Evolutionary conservation across 305 asterid species (phyloP).

Genomic region (Salvia sclarea): DNA sequence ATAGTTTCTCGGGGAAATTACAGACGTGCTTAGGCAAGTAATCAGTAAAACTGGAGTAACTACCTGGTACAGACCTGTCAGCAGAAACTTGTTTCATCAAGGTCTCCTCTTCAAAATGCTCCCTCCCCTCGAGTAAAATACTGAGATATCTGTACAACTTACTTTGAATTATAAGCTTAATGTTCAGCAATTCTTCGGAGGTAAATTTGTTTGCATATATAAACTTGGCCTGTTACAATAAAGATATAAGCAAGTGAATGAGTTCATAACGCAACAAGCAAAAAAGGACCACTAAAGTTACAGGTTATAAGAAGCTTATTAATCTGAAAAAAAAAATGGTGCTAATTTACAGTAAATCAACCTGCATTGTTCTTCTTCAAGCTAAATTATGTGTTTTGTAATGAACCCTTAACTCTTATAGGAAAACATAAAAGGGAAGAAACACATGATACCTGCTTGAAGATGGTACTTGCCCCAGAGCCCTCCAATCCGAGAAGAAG

Average conservation of each 20-base stretch:
- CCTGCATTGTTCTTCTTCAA: not conserved
- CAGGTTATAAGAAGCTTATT: too few relatives aligned
- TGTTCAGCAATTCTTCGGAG: slow-evolving; percentile 56
- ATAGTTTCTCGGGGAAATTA: not conserved
- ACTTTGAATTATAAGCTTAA: slow-evolving; percentile 62
- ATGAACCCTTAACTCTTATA: not conserved
- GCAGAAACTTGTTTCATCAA: slow-evolving; percentile 16
- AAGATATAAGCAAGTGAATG: slow-evolving; percentile 5
- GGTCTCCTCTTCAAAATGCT: slow-evolving; percentile 67
- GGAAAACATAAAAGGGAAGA: not conserved
- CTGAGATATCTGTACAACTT: slow-evolving; percentile 61
- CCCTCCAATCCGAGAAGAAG: slow-evolving; percentile 73
- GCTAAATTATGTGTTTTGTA: not conserved
- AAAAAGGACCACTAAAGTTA: not conserved
- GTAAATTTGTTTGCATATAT: slow-evolving; percentile 52
- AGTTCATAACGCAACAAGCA: not conserved
- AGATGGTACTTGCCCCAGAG: slow-evolving; percentile 79
- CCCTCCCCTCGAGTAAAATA: slow-evolving; percentile 65
- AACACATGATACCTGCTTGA: slow-evolving; percentile 60
- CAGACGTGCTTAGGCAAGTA: slow-evolving; percentile 11
- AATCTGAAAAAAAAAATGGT: too few relatives aligned
- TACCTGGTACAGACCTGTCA: slow-evolving; percentile 36
- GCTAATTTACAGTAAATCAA: not conserved
- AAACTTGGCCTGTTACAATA: slow-evolving; percentile 59
- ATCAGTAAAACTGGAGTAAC: not conserved